phyloP scores from a whole-genome alignment of 352 stramenopile species.

The Phytophthora boehmeriae region DNA sequence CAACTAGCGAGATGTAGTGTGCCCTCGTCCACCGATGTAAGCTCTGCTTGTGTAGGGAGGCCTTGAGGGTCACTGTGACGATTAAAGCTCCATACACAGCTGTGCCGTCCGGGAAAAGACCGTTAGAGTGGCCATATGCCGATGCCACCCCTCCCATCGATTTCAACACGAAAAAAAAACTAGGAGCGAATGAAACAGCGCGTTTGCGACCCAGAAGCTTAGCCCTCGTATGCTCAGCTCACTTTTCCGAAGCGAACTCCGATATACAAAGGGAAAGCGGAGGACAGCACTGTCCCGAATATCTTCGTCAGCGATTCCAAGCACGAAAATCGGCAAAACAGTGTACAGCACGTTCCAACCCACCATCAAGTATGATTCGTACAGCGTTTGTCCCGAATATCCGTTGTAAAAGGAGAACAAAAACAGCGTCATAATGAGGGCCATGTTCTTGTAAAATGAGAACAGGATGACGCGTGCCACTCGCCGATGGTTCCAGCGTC shows the following conservation, averaged over 20 bases:
- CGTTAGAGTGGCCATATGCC: conserved; percentile 48
- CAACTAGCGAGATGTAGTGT: conserved; percentile 77
- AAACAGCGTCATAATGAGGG: conserved; percentile 95
- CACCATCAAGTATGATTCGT: conserved; percentile 89
- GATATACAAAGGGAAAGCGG: conserved; percentile 82
- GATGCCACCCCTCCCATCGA: conserved; percentile 49
- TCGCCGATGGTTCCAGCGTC: conserved; percentile 85
- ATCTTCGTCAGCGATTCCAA: conserved; percentile 85
- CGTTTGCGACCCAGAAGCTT: conserved; percentile 73
- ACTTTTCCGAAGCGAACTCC: conserved; percentile 62
- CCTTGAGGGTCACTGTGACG: conserved; percentile 78
- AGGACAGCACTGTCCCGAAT: conserved; percentile 77
- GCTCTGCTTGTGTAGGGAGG: conserved; percentile 74
- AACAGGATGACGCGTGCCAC: conserved; percentile 86
- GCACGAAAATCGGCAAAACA: conserved; percentile 91
- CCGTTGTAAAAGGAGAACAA: conserved; percentile 86
- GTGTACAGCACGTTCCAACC: conserved; percentile 97
- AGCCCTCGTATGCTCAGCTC: conserved; percentile 68
- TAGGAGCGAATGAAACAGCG: conserved; percentile 72
- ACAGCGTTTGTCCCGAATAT: conserved; percentile 92
- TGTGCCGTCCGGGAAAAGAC: conserved; percentile 75
- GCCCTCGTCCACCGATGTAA: conserved; percentile 75
- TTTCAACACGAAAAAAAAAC: conserved; percentile 75
- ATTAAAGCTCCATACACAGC: conserved; percentile 83
- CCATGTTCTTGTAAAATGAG: conserved; percentile 92